These are phyloP conservation scores for Thermothelomyces thermophilus DNA, from an alignment of 2,329 filamentous ascomycete genomes.

Conservation along the genomic window DNA sequence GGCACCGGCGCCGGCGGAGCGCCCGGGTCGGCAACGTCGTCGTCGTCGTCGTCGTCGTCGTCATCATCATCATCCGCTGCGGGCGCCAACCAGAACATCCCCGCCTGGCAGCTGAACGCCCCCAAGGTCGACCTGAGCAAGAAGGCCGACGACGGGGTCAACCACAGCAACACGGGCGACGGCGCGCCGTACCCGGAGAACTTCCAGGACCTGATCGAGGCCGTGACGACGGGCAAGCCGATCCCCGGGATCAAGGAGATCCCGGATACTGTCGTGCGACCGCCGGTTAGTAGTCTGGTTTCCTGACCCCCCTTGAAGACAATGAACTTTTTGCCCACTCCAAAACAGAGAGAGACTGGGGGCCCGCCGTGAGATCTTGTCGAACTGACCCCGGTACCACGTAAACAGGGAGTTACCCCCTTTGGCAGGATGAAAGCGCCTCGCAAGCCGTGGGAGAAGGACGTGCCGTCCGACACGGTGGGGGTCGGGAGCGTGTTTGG, in stretches of 20 bases:
- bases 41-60: neutral
- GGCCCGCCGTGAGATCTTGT: too few relatives aligned
- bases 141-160: slow-evolving; percentile 31
- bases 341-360: too few relatives aligned
- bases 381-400: too few relatives aligned
- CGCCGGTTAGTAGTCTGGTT: slow-evolving; percentile 53
- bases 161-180: slow-evolving; percentile 10
- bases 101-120: slow-evolving; percentile 45
- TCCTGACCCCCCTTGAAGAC: too few relatives aligned
- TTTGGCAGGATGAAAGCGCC: slow-evolving; percentile 43
- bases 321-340: too few relatives aligned
- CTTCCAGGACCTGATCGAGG: slow-evolving; percentile 78
- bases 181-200: slow-evolving; percentile 68
- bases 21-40: neutral
- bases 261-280: slow-evolving; percentile 68
- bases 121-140: slow-evolving; percentile 43
- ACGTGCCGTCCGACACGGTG: slow-evolving; percentile 1
- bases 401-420: slow-evolving; percentile 36
- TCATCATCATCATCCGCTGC: neutral
- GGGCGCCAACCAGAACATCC: slow-evolving; percentile 12
- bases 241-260: slow-evolving; percentile 86
- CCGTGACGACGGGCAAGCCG: slow-evolving; percentile 74
- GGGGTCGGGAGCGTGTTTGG: slow-evolving; percentile 20
- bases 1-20: neutral
- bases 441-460: slow-evolving; percentile 70